phyloP scores from a whole-genome alignment of 805 yeast species.

The Barnettozyma siamensis region DNA sequence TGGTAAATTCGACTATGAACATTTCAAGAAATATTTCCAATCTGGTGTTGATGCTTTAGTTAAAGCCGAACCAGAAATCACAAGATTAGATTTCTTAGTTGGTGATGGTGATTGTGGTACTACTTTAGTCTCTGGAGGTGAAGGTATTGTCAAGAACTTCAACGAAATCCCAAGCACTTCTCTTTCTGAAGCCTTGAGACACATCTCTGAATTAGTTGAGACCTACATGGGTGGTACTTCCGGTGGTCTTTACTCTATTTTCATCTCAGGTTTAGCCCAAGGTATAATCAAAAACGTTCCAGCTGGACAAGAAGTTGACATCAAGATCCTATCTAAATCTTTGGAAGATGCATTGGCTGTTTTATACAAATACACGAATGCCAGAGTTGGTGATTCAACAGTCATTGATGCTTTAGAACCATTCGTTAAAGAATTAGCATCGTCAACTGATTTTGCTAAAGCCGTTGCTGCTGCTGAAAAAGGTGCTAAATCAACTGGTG shows the following conservation, averaged over 20 bases:
- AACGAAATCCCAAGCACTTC: constrained; percentile 34
- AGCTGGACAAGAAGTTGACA: constrained; percentile 26
- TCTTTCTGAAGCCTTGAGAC: constrained; percentile 52
- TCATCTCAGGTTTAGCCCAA: constrained; percentile 67
- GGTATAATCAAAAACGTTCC: constrained; percentile 32
- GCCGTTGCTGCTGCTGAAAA: constrained; percentile 67
- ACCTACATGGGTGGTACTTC: constrained; percentile 97
- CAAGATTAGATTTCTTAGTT: constrained; percentile 78
- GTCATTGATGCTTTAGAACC: constrained; percentile 87
- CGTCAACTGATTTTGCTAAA: constrained; percentile 43
- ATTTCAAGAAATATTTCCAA: constrained; percentile 32
- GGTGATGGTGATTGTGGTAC: constrained; percentile 99
- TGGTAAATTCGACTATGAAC: constrained; percentile 31
- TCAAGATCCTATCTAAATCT: constrained; percentile 39
- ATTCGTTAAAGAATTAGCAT: constrained; percentile 57
- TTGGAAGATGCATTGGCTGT: constrained; percentile 59
- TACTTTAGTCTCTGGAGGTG: constrained; percentile 78
- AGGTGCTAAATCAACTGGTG: constrained; percentile 74
- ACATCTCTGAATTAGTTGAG: constrained; percentile 79
- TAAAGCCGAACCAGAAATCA: constrained; percentile 74
- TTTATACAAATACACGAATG: constrained; percentile 79
- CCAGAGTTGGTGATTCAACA: constrained; percentile 85
- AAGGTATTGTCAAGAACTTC: constrained; percentile 56
- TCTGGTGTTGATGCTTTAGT: constrained; percentile 48
- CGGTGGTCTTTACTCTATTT: constrained; percentile 88